These are phyloP conservation scores for Aristolochia fimbriata DNA, from an alignment of 164 flowering plant species.

Conservation along the genomic window DNA sequence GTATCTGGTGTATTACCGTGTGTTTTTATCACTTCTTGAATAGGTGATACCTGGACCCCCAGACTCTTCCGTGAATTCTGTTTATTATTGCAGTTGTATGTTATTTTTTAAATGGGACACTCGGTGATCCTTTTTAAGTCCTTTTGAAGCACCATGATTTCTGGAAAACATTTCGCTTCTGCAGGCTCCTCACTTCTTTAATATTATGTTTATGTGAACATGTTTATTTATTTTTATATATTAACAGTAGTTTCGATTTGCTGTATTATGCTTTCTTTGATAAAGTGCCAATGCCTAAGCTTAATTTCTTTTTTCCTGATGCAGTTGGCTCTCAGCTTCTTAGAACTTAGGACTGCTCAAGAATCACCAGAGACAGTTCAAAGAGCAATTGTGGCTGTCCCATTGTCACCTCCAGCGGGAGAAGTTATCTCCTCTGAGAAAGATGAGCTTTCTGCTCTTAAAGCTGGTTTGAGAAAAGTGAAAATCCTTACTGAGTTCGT, in stretches of 20 bases:
- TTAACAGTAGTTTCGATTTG: too few species aligned
- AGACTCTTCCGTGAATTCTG: too few species aligned
- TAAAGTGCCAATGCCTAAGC: neutral
- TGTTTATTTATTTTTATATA: too few species aligned
- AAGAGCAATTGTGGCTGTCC: slow-evolving; percentile 40
- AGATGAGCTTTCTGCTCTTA: slow-evolving; percentile 88
- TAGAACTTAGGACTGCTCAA: slow-evolving; percentile 55
- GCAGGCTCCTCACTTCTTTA: too few species aligned
- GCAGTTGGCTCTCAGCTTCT: slow-evolving; percentile 50
- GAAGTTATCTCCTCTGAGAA: slow-evolving; percentile 46
- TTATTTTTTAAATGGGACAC: too few species aligned
- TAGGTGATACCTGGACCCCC: too few species aligned
- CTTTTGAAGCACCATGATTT: too few species aligned
- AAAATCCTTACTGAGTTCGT: slow-evolving; percentile 77
- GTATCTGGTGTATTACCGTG: neutral
- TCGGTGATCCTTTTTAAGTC: too few species aligned
- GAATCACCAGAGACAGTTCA: slow-evolving; percentile 42
- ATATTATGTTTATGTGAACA: too few species aligned
- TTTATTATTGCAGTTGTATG: too few species aligned
- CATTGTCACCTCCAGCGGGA: slow-evolving; percentile 35
- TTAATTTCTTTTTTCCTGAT: neutral
- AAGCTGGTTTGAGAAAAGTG: slow-evolving; percentile 90
- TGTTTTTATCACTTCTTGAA: neutral
- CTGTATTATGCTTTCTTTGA: too few species aligned
- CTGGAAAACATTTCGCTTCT: too few species aligned